Base-by-base conservation (phyloP, 2,329 filamentous ascomycete genomes). In the Tympanopsis confertula region DNA sequence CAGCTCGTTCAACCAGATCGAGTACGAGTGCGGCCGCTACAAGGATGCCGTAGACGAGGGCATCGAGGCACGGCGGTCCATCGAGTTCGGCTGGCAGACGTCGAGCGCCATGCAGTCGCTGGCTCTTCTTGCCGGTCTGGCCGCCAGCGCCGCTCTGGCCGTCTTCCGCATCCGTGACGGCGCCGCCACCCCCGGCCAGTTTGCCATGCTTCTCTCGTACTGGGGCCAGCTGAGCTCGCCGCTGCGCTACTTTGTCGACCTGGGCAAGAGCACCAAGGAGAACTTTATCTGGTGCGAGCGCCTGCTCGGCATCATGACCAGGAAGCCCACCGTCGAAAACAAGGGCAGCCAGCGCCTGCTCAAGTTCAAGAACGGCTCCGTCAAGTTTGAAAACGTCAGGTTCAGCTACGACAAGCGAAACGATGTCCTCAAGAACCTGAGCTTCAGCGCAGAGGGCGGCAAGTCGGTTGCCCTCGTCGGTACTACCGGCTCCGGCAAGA, bases 151-250 rank as follows among this genome's bases (percentile, higher is more conserved):
- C 2, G 72, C 74, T 46, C 47, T 77, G 29, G 71, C 71, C 2
- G 69, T 77, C 1, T 82, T 77, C 51, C 78, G 82, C 44, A 78
- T 86, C 38, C 77, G 69, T 2, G 67, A 65, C n/a, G 69, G 68
- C 2, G 57, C 69, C 38, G 69, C 73, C 4, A 72, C 71, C 4
- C 63, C 81, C 10, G 81, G 81, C 39, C 69, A 81, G 44, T 85
- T 86, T 46, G 75, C 82, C 39, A 74, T 78, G 57, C 63, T 86
- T 13, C 59, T 86, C 42, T 80, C 78, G 38, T 86, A 86, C 54
- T 84, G 84, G 79, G 70, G 71, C 14, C 81, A 86, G 49, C 65
- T 86, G 26, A 80, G 81, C 33, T 69, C 72, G 2, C 82, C 82
- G 2, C 65, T 86, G 38, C 78, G 78, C 45, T 85, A 82, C 55